Evolutionary conservation across 1,284 basidiomycete genomes (phyloP).

Genomic region (Mycena sp.): DNA sequence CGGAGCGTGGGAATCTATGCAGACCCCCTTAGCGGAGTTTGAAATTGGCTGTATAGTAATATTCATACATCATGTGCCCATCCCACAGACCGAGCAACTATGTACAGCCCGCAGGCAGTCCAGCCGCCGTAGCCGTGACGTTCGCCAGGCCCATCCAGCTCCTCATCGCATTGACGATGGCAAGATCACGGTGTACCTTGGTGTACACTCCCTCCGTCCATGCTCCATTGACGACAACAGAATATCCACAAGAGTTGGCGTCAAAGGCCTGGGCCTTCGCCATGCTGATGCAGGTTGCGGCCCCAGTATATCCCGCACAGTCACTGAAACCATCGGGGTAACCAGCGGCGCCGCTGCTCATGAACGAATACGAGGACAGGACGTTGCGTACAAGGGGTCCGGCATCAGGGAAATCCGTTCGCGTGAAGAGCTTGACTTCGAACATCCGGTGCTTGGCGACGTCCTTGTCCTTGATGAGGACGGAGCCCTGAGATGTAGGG

Average conservation of each 20-base stretch:
- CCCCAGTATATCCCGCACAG: conserved; percentile 14
- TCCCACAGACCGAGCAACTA: too few relatives aligned
- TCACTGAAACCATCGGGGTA: conserved; percentile 17
- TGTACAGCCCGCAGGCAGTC: conserved; percentile 5
- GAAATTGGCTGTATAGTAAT: too few relatives aligned
- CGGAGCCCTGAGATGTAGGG: neutral
- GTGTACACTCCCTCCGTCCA: conserved; percentile 14
- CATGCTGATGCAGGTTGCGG: conserved; percentile 15
- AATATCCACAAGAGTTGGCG: conserved; percentile 12
- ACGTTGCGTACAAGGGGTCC: conserved; percentile 18
- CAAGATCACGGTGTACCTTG: conserved; percentile 7
- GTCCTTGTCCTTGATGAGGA: conserved; percentile 16
- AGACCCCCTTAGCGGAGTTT: too few relatives aligned
- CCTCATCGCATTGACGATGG: conserved; percentile 14
- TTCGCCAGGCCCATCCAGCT: conserved; percentile 12
- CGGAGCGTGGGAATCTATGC: too few relatives aligned
- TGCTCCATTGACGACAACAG: conserved; percentile 7
- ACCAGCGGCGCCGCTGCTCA: conserved; percentile 16
- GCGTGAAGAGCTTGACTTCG: conserved; percentile 15
- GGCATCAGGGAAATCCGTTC: conserved; percentile 16
- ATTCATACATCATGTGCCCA: too few relatives aligned
- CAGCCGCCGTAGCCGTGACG: conserved; percentile 2
- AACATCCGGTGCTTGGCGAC: conserved; percentile 10
- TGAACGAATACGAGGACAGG: conserved; percentile 14
- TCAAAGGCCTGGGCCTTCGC: conserved; percentile 10